Evolutionary conservation across 208 protist species (phyloP).

Genomic region (Blastocrithidia nonstop): DNA sequence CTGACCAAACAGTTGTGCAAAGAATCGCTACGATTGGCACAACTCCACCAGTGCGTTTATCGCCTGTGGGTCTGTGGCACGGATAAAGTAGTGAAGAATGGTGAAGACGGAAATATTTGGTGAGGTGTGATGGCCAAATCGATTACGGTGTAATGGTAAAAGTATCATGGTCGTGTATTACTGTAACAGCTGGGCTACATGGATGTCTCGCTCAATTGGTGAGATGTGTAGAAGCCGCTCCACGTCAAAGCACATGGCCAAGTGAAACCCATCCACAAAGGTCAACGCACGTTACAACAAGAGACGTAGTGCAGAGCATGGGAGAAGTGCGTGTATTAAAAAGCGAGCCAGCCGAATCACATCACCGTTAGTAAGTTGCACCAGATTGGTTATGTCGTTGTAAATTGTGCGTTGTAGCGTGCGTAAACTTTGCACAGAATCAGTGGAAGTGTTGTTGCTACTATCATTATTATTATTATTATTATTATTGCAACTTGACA

Average conservation of each 20-base stretch:
- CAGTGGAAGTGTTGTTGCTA: not conserved
- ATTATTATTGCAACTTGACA: no score
- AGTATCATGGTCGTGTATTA: conserved; percentile 51
- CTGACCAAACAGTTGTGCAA: no score
- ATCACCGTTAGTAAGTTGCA: conserved; percentile 32
- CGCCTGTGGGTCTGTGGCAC: no score
- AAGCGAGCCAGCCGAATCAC: conserved; percentile 47
- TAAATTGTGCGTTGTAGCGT: conserved; percentile 41
- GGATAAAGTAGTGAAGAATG: conserved; percentile 59
- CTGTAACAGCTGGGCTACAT: no score
- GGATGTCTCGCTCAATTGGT: no score
- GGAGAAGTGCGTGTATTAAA: conserved; percentile 50
- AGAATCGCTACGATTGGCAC: no score
- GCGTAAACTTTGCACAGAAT: conserved; percentile 23
- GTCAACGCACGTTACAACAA: conserved; percentile 40
- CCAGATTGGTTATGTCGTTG: conserved; percentile 55
- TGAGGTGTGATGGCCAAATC: conserved; percentile 5
- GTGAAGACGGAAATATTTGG: conserved; percentile 40
- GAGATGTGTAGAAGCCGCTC: no score
- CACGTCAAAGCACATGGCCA: conserved; percentile 65
- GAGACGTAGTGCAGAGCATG: conserved; percentile 46
- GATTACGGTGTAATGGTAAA: conserved; percentile 21
- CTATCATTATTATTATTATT: not conserved
- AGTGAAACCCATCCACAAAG: conserved; percentile 60
- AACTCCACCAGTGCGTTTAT: no score